A percentile compares a stretch with the other conserved stretches of the same genome.
Evolutionary conservation across 352 stramenopile genomes (phyloP).

Genomic region (Aphanomyces astaci): DNA sequence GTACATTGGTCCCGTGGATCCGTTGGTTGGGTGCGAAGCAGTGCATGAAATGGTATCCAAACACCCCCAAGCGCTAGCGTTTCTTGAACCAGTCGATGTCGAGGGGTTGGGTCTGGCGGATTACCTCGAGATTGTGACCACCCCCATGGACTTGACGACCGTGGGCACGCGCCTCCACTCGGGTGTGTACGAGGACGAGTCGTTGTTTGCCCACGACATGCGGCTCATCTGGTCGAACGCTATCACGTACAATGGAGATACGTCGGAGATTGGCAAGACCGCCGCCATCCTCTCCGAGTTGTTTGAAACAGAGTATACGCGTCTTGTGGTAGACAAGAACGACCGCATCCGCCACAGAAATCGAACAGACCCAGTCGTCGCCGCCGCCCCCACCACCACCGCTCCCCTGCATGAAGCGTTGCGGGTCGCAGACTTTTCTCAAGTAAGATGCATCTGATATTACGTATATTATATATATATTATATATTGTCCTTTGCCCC

Average conservation of each 20-base stretch:
- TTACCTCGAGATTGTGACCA: constrained; percentile 76
- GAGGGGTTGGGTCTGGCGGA: constrained; percentile 70
- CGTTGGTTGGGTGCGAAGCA: constrained; percentile 70
- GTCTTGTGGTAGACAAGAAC: neutral
- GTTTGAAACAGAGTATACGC: neutral
- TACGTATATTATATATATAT: too few species aligned
- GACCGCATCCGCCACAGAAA: neutral
- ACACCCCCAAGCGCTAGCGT: constrained; percentile 69
- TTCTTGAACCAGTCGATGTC: constrained; percentile 77
- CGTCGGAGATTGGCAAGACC: neutral
- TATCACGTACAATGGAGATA: constrained; percentile 1
- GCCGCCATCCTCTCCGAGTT: neutral
- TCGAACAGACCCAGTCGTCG: neutral
- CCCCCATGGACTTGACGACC: constrained; percentile 85
- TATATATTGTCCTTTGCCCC: too few species aligned
- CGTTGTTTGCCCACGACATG: constrained; percentile 5
- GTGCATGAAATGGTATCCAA: constrained; percentile 75
- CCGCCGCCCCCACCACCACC: too few species aligned
- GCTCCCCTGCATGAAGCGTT: neutral
- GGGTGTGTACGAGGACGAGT: constrained; percentile 49
- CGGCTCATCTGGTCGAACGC: neutral
- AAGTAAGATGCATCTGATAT: constrained; percentile 60
- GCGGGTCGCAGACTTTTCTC: constrained; percentile 51
- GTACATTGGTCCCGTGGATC: constrained; percentile 50
- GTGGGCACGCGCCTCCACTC: constrained; percentile 63